Base-by-base conservation (phyloP, 169 alveolate species). In the Plasmodium billcollinsi region DNA sequence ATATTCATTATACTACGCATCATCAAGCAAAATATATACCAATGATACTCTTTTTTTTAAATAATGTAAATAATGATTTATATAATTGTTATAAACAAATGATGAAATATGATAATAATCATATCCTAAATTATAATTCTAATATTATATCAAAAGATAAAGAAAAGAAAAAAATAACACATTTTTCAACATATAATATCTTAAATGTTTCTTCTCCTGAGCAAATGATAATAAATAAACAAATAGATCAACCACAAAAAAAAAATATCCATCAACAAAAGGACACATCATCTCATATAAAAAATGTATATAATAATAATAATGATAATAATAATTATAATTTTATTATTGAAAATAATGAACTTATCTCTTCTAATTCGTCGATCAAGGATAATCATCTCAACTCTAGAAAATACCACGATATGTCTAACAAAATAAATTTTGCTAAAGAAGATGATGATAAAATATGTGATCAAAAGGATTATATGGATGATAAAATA, bases 21-120 rank as follows among this genome's bases (percentile, higher is more conserved):
- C 50, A 78, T 7, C 89, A 78, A 45, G 49, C 24, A 20, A 78
- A 65, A 59, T 65, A 39, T 56, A 78, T 78, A 15, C 89, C 89
- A 18, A 33, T 78, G 2, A 39, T 78, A 3, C 43, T 78, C 0
- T 66, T 50, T 43, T 78, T 78, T 43, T 3, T 78, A 54, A 78
- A 78, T 20, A 78, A 65, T 78, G 67, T 21, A 9, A 50, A 18
- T 29, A 14, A 8, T 12, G 89, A 78, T 45, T 63, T 66, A 26
- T 26, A 12, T 15, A 58, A 61, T 33, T 74, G 74, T 52, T 45
- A 12, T 2, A 43, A 18, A 18, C 29, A 47, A 14, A 7, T 1
- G 62, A 52, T n/a, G 20, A 15, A 4, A 52, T 52, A 4, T 52
- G 20, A n/a, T 11, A 6, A 52, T 52, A 52, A 52, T 0, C 3